phyloP scores from a whole-genome alignment of 495 filamentous ascomycete species.

The Tuber brumale region DNA sequence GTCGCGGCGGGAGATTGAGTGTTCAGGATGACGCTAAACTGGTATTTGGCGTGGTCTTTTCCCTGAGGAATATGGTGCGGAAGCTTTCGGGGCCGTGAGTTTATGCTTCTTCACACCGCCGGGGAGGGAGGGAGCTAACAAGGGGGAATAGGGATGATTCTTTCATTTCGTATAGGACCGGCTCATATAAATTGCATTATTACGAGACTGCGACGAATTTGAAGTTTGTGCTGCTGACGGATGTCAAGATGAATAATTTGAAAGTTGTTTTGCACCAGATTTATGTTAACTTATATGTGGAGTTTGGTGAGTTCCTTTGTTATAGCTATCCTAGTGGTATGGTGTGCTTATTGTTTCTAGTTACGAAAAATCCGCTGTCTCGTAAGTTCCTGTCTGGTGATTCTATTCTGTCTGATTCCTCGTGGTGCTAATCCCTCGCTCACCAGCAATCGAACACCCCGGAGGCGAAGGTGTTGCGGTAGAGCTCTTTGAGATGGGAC shows the following conservation, averaged over 20 bases:
- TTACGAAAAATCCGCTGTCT: conserved; percentile 89
- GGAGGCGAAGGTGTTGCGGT: conserved; percentile 83
- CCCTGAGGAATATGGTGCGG: conserved; percentile 89
- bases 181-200: conserved; percentile 96
- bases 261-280: conserved; percentile 93
- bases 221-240: conserved; percentile 95
- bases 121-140: conserved; percentile 13
- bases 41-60: conserved; percentile 94
- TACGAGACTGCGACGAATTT: conserved; percentile 94
- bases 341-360: conserved; percentile 45
- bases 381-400: conserved; percentile 41
- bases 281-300: conserved; percentile 94
- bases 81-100: conserved; percentile 63
- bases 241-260: conserved; percentile 81
- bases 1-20: conserved; percentile 51
- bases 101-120: conserved; percentile 21
- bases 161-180: conserved; percentile 83
- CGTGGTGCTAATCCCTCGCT: conserved; percentile 14
- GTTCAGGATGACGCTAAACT: conserved; percentile 88
- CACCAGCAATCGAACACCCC: conserved; percentile 66
- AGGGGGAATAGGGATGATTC: conserved; percentile 46
- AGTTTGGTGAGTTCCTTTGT: conserved; percentile 61
- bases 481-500: conserved; percentile 84
- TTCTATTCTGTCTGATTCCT: not conserved
- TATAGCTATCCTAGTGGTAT: not conserved